Conservation (phyloP, 108 stramenopile species). For the Heterococcus sp. region DNA sequence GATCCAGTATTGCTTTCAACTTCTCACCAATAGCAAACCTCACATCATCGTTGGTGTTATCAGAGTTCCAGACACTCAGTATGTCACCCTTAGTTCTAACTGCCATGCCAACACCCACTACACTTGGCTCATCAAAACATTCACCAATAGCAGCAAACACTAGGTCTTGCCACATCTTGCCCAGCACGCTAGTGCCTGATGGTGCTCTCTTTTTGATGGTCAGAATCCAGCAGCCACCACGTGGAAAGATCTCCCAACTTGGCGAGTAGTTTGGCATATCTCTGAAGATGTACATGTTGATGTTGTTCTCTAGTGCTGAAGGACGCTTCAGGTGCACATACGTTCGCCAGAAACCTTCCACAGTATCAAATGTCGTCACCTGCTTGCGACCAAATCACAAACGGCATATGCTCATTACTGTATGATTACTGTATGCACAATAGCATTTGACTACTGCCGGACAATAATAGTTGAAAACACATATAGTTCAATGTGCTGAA, state of each 20-base stretch:
- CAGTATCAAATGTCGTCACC: slow-evolving; percentile 46
- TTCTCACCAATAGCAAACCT: slow-evolving; percentile 55
- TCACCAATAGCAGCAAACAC: slow-evolving; percentile 58
- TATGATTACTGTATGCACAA: no score
- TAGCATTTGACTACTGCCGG: no score
- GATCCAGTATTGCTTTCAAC: slow-evolving; percentile 55
- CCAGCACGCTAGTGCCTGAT: slow-evolving; percentile 37
- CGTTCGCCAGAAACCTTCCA: slow-evolving; percentile 58
- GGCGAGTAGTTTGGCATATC: slow-evolving; percentile 8
- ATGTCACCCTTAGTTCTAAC: slow-evolving; percentile 51
- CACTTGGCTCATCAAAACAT: slow-evolving; percentile 52
- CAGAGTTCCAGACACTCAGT: slow-evolving; percentile 54
- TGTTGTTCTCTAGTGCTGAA: slow-evolving; percentile 46
- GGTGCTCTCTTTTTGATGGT: slow-evolving; percentile 49
- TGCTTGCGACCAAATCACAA: no score
- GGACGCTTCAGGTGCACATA: slow-evolving; percentile 59
- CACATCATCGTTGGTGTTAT: slow-evolving; percentile 50
- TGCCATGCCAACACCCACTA: slow-evolving; percentile 56
- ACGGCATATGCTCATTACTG: neutral
- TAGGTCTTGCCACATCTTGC: slow-evolving; percentile 61
- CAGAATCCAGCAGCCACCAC: slow-evolving; percentile 61
- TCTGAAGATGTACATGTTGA: slow-evolving; percentile 58
- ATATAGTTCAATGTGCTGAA: no score
- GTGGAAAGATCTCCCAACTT: slow-evolving; percentile 33
- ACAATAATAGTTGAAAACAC: no score